A percentile compares a stretch with the other conserved stretches of the same genome.
phyloP scores from a whole-genome alignment of 305 asterid genomes.

The Rubia tinctorum region DNA sequence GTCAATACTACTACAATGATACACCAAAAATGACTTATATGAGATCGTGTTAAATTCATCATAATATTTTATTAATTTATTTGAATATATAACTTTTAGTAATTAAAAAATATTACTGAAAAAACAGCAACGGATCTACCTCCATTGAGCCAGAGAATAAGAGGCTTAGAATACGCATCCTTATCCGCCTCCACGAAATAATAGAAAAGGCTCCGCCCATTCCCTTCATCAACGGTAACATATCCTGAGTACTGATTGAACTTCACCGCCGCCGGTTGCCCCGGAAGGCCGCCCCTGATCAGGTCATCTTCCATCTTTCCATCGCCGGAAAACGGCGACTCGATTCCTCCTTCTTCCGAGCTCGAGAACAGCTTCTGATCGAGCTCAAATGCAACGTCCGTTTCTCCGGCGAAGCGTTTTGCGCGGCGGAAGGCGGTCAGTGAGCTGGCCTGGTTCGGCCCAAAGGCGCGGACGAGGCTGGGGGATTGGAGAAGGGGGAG shows the following conservation, averaged over 20 bases:
- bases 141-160: constrained; percentile 46
- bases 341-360: constrained; percentile 8
- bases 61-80: too few relatives aligned
- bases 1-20: too few relatives aligned
- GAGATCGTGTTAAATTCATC: too few relatives aligned
- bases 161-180: constrained; percentile 32
- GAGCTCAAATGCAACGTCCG: constrained; percentile 4
- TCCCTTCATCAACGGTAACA: constrained; percentile 26
- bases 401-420: constrained; percentile 12
- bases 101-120: not conserved
- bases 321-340: constrained; percentile 7
- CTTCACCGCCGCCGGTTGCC: constrained; percentile 26
- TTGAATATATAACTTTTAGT: too few relatives aligned
- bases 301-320: constrained; percentile 38
- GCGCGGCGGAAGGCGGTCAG: constrained; percentile 29
- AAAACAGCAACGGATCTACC: constrained; percentile 17
- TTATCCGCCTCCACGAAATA: constrained; percentile 36
- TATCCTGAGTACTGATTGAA: constrained; percentile 43
- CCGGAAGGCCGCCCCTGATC: constrained; percentile 33
- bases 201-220: constrained; percentile 40
- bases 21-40: too few relatives aligned
- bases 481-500: constrained; percentile 13
- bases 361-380: constrained; percentile 1
- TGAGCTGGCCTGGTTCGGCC: constrained; percentile 27
- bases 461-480: constrained; percentile 22